Evolutionary conservation across 1,284 basidiomycete genomes (phyloP).

Genomic region (Peniophora sp.): DNA sequence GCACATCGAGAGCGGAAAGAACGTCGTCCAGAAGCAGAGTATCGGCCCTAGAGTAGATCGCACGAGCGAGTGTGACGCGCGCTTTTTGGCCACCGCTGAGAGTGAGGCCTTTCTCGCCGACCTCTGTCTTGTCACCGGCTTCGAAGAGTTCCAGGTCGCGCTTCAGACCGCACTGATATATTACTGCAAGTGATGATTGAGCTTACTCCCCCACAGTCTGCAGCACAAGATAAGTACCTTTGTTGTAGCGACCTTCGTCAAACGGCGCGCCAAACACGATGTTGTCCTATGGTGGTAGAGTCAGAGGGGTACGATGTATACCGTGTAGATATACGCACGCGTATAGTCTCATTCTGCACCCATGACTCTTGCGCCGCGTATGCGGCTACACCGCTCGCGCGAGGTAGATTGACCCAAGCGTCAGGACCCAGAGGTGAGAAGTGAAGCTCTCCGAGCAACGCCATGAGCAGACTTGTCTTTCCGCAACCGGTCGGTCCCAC

Average conservation of each 20-base stretch:
- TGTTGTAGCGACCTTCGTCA: conserved; percentile 34
- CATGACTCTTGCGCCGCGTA: conserved; percentile 77
- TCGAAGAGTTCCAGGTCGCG: conserved; percentile 60
- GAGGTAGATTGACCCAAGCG: conserved; percentile 61
- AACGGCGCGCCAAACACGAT: conserved; percentile 36
- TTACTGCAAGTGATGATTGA: conserved; percentile 27
- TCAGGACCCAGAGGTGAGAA: conserved; percentile 41
- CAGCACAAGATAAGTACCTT: conserved; percentile 24
- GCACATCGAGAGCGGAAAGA: conserved; percentile 48
- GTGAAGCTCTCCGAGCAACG: conserved; percentile 60
- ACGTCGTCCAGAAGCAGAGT: conserved; percentile 63
- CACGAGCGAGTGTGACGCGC: conserved; percentile 66
- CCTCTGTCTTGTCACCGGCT: conserved; percentile 68
- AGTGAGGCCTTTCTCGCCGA: conserved; percentile 59
- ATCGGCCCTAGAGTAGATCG: conserved; percentile 56
- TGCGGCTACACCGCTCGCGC: conserved; percentile 58
- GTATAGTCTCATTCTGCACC: conserved; percentile 53
- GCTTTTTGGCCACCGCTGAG: conserved; percentile 73
- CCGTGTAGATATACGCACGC: conserved; percentile 19
- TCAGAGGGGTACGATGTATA: no score
- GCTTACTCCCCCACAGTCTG: no score
- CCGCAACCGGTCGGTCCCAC: conserved; percentile 54
- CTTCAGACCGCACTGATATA: conserved; percentile 57
- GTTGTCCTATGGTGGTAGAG: conserved; percentile 21
- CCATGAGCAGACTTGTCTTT: conserved; percentile 46